Evolutionary conservation across 495 filamentous ascomycete species (phyloP).

Genomic region (Lophiostoma macrostomum): DNA sequence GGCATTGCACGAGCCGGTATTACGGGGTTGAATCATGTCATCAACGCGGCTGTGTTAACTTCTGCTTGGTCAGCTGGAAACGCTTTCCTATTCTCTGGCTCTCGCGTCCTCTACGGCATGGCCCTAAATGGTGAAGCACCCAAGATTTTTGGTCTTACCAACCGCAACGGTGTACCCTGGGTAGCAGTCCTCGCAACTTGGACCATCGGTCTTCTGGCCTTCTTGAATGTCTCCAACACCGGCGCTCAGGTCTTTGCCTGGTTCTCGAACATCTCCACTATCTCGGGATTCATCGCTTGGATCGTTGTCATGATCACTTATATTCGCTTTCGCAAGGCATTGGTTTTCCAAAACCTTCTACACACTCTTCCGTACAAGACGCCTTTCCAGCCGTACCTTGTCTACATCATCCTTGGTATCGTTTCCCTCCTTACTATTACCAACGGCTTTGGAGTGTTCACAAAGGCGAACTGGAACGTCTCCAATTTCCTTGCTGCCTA

Average conservation of each 20-base stretch:
- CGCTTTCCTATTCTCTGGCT: conserved; percentile 28
- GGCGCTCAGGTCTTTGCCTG: conserved; percentile 30
- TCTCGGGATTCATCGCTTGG: conserved; percentile 40
- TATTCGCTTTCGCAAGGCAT: conserved; percentile 48
- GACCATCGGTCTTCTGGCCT: conserved; percentile 25
- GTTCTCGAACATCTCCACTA: conserved; percentile 37
- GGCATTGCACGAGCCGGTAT: conserved; percentile 23
- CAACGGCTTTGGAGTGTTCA: conserved; percentile 43
- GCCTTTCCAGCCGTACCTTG: conserved; percentile 29
- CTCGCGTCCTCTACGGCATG: conserved; percentile 30
- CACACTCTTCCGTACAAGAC: conserved; percentile 27
- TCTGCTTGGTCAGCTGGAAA: conserved; percentile 33
- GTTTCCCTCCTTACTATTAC: conserved; percentile 32
- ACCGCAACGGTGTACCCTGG: conserved; percentile 26
- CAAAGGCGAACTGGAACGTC: conserved; percentile 37
- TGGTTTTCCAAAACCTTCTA: conserved; percentile 42
- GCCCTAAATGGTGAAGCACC: conserved; percentile 26
- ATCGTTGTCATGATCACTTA: conserved; percentile 37
- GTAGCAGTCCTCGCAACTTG: conserved; percentile 27
- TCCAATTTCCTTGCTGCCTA: conserved; percentile 36
- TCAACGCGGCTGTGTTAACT: conserved; percentile 29
- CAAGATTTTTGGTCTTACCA: conserved; percentile 26
- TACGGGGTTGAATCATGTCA: conserved; percentile 22
- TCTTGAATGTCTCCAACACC: conserved; percentile 22
- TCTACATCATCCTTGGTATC: conserved; percentile 12